Evolutionary conservation across 75 land plant species (phyloP).

Genomic region (Selaginella tamariscina): DNA sequence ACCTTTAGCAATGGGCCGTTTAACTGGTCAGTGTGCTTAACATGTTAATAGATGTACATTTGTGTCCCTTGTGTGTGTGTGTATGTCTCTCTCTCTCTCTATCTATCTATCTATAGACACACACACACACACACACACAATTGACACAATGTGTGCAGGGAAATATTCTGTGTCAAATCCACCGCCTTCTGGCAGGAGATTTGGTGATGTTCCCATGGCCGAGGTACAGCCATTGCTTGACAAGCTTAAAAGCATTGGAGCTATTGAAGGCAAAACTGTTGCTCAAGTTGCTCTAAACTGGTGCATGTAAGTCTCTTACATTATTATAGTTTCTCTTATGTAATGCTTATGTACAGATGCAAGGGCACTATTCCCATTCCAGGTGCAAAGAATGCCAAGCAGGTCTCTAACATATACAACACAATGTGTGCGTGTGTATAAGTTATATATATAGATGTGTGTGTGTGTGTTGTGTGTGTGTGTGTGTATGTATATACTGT

Average conservation of each 20-base stretch:
- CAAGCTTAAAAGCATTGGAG: conserved; percentile 9
- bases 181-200: conserved; percentile 13
- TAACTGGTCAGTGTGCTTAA: not conserved
- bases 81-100: too few relatives aligned
- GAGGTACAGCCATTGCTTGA: conserved; percentile 6
- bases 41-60: not conserved
- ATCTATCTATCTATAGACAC: too few relatives aligned
- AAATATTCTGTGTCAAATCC: conserved; percentile 9
- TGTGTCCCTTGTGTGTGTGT: too few relatives aligned
- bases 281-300: conserved; percentile 16
- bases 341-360: conserved; percentile 14
- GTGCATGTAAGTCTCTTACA: conserved; percentile 6
- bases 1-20: conserved; percentile 13
- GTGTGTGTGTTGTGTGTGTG: not conserved
- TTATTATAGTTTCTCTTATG: not conserved
- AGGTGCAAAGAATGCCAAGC: conserved; percentile 15
- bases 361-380: conserved; percentile 15
- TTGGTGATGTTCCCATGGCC: conserved; percentile 12
- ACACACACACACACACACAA: too few relatives aligned
- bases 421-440: not conserved
- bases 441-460: not conserved
- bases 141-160: too few relatives aligned
- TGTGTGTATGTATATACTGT: not conserved
- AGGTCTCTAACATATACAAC: not conserved
- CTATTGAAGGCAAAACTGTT: conserved; percentile 4